Base-by-base conservation (phyloP, 495 filamentous ascomycete genomes). In the Penicillium ucsense region DNA sequence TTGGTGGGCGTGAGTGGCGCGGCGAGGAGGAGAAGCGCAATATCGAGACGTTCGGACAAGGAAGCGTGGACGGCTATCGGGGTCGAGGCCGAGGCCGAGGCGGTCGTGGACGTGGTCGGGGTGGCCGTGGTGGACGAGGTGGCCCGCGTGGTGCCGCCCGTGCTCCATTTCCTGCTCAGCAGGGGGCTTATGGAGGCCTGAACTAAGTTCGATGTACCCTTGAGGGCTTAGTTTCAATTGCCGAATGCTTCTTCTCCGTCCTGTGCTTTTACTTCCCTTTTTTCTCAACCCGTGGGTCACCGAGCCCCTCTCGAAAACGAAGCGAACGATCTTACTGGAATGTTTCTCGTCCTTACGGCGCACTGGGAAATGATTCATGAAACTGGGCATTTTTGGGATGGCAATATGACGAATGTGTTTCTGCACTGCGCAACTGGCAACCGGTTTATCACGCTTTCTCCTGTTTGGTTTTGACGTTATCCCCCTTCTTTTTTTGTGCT, bases 41-140 rank as follows among this genome's bases (percentile, higher is more conserved):
- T 61, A 81, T 99, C 49, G 92, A 99, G 68, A 99, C 92, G 0
- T 99, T 99, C 55, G 92, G 92, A n/a, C 88, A 95, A 65, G 89
- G 91, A 38, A 95, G 88, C 54, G 91, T 99, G 11, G 92, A 99
- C 58, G 81, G 85, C 5, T 89, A 86, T 56, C 80, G 87, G 9
- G 83, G 84, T 11, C 77, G 85, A 60, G 82, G 84, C 29, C 64
- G 64, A 44, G 67, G 73, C 46, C 67, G 73, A 12, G 73, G 74
- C 46, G 71, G 77, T 38, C 67, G 70, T 45, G 68, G 82, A 4
- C 79, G 86, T 36, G 84, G 79, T 55, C 65, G 78, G 35, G 82
- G 84, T 11, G 41, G 43, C n/a, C 46, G 51, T 43, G 41, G 41
- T 36, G 46, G 60, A 60, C 28, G 47, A 56, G 36, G 49, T 29